phyloP scores from a whole-genome alignment of 140 eudicot genomes.

The Oenanthe javanica region DNA sequence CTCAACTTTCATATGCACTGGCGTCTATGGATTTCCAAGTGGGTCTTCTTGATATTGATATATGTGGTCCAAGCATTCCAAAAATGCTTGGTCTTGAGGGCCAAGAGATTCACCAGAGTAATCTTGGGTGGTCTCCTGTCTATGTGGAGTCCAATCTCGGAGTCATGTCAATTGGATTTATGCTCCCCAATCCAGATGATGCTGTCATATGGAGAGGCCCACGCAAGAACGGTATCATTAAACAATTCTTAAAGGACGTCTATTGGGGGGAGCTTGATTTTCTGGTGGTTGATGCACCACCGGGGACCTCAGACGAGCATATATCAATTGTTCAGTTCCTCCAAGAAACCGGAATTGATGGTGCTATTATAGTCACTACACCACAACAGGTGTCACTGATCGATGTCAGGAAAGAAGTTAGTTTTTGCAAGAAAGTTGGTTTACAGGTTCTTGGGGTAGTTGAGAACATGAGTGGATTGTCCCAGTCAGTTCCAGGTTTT shows the following conservation, averaged over 20 bases:
- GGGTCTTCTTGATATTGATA: constrained; percentile 85
- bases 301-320: constrained; percentile 92
- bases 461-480: constrained; percentile 87
- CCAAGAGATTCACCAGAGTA: constrained; percentile 79
- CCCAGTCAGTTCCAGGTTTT: constrained; percentile 47
- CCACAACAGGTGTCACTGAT: constrained; percentile 92
- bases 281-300: constrained; percentile 87
- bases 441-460: constrained; percentile 75
- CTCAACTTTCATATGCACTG: constrained; percentile 75
- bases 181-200: constrained; percentile 86
- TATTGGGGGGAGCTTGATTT: constrained; percentile 93
- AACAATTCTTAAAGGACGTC: constrained; percentile 74
- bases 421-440: constrained; percentile 85
- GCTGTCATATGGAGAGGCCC: constrained; percentile 96
- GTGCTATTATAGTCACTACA: constrained; percentile 88
- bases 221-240: constrained; percentile 74
- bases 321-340: constrained; percentile 73
- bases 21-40: constrained; percentile 80
- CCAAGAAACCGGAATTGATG: constrained; percentile 76
- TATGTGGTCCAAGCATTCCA: constrained; percentile 93
- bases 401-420: constrained; percentile 76
- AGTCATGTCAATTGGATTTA: constrained; percentile 96
- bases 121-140: constrained; percentile 94
- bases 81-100: constrained; percentile 95
- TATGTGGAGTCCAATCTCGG: constrained; percentile 82